phyloP scores from a whole-genome alignment of 768 basidiomycete species.

The Hericium alpestre region DNA sequence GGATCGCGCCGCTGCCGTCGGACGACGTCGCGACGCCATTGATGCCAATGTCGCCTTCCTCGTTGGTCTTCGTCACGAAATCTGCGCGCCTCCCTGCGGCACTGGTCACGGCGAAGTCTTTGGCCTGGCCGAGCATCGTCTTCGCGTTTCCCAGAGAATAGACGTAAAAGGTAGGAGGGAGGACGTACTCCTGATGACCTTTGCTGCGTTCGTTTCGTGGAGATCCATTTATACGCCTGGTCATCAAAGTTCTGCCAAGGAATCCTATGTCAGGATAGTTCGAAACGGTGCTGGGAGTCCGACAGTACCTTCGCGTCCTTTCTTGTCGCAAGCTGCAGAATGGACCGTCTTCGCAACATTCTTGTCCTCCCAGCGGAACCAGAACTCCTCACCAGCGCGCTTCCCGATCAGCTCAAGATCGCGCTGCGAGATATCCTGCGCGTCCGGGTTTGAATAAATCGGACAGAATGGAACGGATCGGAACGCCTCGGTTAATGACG shows the following conservation, averaged over 20 bases:
- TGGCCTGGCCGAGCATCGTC: not conserved
- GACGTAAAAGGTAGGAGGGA: not conserved
- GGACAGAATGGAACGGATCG: not conserved
- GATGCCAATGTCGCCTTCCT: slow-evolving; percentile 1
- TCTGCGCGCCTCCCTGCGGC: not conserved
- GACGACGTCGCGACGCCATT: not conserved
- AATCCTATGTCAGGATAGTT: not conserved
- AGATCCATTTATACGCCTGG: slow-evolving; percentile 6
- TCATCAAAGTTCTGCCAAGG: slow-evolving; percentile 1
- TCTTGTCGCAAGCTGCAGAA: not conserved
- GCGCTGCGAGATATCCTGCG: not conserved
- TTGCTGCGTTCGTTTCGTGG: not conserved
- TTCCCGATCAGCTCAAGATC: not conserved
- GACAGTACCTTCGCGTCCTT: not conserved
- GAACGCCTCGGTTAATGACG: not conserved
- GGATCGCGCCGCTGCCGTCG: not conserved
- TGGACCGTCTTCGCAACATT: not conserved
- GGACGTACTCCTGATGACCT: not conserved
- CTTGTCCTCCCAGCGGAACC: slow-evolving; percentile 2
- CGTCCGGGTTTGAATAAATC: not conserved
- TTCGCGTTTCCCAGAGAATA: not conserved
- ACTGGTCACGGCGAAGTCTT: slow-evolving; percentile 1
- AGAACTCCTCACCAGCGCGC: slow-evolving; percentile 1
- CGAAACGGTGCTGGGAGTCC: not conserved
- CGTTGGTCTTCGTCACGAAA: slow-evolving; percentile 3